These are phyloP conservation scores for Panaeolus papilionaceus DNA, from an alignment of 768 basidiomycete species.

Conservation along the genomic window DNA sequence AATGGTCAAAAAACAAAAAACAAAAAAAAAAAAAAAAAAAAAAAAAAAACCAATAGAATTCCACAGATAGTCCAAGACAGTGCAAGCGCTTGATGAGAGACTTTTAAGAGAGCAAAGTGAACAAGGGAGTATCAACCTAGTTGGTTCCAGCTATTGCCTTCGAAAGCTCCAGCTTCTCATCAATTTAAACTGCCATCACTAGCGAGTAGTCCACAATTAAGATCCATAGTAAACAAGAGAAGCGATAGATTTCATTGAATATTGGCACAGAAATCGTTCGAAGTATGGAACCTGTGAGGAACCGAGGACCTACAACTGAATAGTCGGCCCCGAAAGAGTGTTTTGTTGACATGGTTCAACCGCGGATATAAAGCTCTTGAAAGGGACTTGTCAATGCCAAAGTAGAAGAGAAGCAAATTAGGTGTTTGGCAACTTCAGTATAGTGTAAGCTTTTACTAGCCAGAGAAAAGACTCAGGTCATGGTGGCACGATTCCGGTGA, in stretches of 20 bases:
- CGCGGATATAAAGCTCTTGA: conserved; percentile 1
- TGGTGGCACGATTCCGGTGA: not conserved
- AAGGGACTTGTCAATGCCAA: not conserved
- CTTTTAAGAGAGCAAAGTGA: not conserved
- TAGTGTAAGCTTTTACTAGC: too few relatives aligned
- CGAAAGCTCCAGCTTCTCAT: not conserved
- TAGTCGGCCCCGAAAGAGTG: conserved; percentile 18
- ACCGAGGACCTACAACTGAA: conserved; percentile 24
- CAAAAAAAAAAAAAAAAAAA: too few relatives aligned
- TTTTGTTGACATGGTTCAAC: not conserved
- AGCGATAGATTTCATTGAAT: not conserved
- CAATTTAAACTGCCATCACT: conserved; percentile 5
- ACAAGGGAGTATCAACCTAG: not conserved
- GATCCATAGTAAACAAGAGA: not conserved
- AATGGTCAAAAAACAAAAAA: not conserved
- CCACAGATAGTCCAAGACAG: not conserved
- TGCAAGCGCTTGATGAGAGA: not conserved
- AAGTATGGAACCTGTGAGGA: conserved; percentile 4
- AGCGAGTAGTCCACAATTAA: conserved; percentile 1
- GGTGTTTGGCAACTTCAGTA: not conserved
- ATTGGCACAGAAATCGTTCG: conserved; percentile 1
- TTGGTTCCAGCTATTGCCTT: not conserved
- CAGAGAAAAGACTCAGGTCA: not conserved
- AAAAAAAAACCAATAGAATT: not conserved
- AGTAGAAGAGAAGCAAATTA: conserved; percentile 1